Evolutionary conservation across 805 yeast genomes (phyloP).

Genomic region (Cyberlindnera japonica): DNA sequence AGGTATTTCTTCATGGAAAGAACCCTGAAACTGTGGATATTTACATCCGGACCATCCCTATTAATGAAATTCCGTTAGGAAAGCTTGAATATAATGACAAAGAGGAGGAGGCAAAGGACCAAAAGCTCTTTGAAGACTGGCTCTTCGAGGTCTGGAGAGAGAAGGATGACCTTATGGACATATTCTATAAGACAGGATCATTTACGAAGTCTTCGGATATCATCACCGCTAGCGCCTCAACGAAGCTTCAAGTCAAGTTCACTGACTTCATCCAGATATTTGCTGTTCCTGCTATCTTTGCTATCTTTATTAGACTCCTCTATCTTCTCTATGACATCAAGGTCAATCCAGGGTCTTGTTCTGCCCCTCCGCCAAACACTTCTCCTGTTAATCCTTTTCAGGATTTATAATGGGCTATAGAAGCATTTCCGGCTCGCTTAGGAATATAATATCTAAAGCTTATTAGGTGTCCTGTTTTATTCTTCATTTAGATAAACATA

Average conservation of each 20-base stretch:
- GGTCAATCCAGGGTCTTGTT: conserved; percentile 9
- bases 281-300: conserved; percentile 29
- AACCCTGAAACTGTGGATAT: conserved; percentile 68
- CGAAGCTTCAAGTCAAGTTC: conserved; percentile 21
- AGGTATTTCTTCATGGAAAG: conserved; percentile 62
- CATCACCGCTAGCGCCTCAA: conserved; percentile 11
- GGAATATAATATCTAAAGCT: too few species aligned
- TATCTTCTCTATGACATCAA: conserved; percentile 4
- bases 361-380: conserved; percentile 4
- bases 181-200: conserved; percentile 52
- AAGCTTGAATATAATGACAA: conserved; percentile 42
- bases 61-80: conserved; percentile 63
- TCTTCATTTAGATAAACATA: too few species aligned
- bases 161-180: conserved; percentile 71
- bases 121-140: conserved; percentile 68
- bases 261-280: conserved; percentile 31
- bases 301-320: conserved; percentile 18
- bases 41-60: conserved; percentile 53
- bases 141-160: conserved; percentile 65
- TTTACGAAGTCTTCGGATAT: conserved; percentile 33
- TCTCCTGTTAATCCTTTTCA: neutral
- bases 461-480: too few species aligned
- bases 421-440: too few species aligned
- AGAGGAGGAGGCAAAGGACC: conserved; percentile 37
- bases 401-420: neutral